Conservation (phyloP, 495 filamentous ascomycete genomes). For the Neurospora pannonica region DNA sequence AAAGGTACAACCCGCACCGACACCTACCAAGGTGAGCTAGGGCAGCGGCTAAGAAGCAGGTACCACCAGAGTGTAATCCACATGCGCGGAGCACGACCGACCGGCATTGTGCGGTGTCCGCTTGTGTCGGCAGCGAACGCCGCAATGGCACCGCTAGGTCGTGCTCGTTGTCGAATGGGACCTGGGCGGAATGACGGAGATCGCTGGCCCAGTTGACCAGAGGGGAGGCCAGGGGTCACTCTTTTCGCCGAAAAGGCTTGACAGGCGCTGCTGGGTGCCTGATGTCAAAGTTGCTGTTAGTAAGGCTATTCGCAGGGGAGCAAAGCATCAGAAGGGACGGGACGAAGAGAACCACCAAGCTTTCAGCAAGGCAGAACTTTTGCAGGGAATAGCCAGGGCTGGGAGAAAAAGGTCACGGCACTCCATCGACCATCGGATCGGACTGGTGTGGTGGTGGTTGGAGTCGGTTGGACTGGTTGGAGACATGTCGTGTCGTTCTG, state of each 20-base stretch:
- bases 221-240: not conserved
- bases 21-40: not conserved
- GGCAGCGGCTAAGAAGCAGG: not conserved
- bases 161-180: not conserved
- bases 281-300: not conserved
- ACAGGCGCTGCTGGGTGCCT: not conserved
- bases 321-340: not conserved
- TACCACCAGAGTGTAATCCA: not conserved
- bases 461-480: not conserved
- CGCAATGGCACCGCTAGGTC: not conserved
- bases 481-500: not conserved
- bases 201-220: not conserved
- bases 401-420: not conserved
- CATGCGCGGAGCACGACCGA: not conserved
- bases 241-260: not conserved
- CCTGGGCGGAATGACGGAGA: not conserved
- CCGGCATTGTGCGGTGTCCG: not conserved
- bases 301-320: not conserved
- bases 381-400: not conserved
- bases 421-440: not conserved
- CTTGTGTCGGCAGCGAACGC: not conserved
- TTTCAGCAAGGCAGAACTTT: not conserved
- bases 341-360: not conserved
- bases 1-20: not conserved
- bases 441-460: not conserved